phyloP scores from a whole-genome alignment of 495 filamentous ascomycete genomes.

The Penicillium chermesinum region DNA sequence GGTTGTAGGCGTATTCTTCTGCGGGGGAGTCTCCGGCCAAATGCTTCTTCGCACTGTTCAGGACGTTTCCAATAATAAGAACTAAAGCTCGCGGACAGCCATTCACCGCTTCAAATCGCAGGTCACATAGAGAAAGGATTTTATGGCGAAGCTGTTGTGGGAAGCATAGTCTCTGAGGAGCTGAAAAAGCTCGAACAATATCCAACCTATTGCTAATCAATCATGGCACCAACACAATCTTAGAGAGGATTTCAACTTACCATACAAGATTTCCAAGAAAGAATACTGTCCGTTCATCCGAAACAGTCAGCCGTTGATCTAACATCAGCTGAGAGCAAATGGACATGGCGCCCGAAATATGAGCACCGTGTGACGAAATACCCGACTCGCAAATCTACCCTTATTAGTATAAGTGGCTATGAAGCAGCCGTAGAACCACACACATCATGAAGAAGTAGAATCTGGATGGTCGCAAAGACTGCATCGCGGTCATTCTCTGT shows the following conservation, averaged over 20 bases:
- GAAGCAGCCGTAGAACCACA: constrained; percentile 3
- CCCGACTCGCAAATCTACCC: constrained; percentile 33
- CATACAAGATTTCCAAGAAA: constrained; percentile 37
- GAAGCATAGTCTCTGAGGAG: constrained; percentile 30
- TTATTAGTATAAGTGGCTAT: background rate
- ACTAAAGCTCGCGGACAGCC: constrained; percentile 33
- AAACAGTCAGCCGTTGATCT: constrained; percentile 19
- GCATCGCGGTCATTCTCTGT: constrained; percentile 30
- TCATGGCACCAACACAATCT: background rate
- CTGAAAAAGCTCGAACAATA: constrained; percentile 35
- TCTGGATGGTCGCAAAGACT: constrained; percentile 35
- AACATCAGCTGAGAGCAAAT: constrained; percentile 31
- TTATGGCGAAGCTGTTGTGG: constrained; percentile 29
- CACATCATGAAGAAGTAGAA: constrained; percentile 38
- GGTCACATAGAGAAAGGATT: constrained; percentile 22
- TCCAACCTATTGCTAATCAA: constrained; percentile 23
- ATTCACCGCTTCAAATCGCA: constrained; percentile 34
- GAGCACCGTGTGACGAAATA: constrained; percentile 33
- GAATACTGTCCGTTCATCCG: constrained; percentile 30
- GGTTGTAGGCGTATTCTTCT: constrained; percentile 17
- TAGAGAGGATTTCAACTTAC: constrained; percentile 6
- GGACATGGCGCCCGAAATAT: constrained; percentile 38
- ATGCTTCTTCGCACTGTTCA: constrained; percentile 32
- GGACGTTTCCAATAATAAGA: constrained; percentile 28
- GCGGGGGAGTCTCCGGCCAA: constrained; percentile 14